phyloP scores from a whole-genome alignment of 2,329 filamentous ascomycete genomes.

The Pyrenophora seminiperda region DNA sequence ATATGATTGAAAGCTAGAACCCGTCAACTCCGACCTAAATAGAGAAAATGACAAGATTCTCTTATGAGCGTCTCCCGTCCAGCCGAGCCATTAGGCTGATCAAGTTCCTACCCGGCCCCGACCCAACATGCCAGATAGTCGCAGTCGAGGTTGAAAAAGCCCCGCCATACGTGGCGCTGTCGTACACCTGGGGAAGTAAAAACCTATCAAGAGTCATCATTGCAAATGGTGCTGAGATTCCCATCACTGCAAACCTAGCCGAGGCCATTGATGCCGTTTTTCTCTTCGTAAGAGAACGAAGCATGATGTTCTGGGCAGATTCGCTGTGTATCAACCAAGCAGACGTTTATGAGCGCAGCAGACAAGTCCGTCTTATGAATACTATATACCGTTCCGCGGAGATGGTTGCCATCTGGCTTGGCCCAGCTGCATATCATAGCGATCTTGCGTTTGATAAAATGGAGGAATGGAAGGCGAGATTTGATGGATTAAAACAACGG shows the following conservation, averaged over 20 bases:
- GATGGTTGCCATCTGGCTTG: constrained; percentile 14
- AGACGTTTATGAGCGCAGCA: constrained; percentile 6
- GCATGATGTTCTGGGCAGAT: constrained; percentile 3
- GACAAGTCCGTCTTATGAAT: constrained; percentile 14
- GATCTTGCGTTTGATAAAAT: constrained; percentile 12
- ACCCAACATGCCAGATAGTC: constrained; percentile 8
- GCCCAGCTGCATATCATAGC: constrained; percentile 6
- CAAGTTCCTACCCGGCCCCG: background rate
- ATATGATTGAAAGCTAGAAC: background rate
- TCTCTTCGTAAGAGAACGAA: background rate
- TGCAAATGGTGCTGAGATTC: background rate
- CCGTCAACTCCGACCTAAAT: background rate
- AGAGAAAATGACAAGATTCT: background rate
- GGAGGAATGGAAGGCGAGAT: background rate
- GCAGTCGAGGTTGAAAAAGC: constrained; percentile 17
- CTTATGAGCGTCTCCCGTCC: background rate
- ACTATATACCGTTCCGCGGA: constrained; percentile 16
- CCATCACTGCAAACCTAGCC: background rate
- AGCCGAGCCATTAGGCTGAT: background rate
- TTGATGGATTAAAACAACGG: background rate
- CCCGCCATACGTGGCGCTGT: constrained; percentile 14
- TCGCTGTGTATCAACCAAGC: constrained; percentile 9
- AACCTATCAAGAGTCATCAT: background rate
- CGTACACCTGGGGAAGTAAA: constrained; percentile 13
- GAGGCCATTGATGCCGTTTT: background rate